These are phyloP conservation scores for Lolium perenne DNA, from an alignment of 176 grass and related monocot species.

Conservation along the genomic window DNA sequence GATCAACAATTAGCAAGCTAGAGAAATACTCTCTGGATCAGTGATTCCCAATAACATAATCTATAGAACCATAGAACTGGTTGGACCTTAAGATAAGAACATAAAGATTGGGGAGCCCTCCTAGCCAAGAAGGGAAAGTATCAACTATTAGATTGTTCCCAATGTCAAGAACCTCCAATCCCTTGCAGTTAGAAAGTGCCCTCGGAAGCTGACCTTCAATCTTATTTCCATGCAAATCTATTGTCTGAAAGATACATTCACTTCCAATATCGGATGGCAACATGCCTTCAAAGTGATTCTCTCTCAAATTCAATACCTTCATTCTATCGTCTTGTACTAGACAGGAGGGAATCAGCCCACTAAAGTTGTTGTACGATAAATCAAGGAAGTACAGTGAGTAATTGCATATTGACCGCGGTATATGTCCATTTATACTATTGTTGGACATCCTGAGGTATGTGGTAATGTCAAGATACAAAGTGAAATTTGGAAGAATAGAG, in stretches of 20 bases:
- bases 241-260: neutral
- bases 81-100: constrained; percentile 38
- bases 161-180: constrained; percentile 27
- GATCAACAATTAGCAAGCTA: too few species aligned
- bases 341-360: too few species aligned
- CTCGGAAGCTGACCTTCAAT: neutral
- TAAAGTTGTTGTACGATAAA: too few species aligned
- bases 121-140: constrained; percentile 37
- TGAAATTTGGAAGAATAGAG: too few species aligned
- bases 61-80: constrained; percentile 9
- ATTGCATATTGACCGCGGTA: neutral
- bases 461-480: too few species aligned
- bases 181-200: neutral
- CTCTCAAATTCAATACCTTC: neutral
- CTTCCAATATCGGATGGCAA: neutral
- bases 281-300: neutral
- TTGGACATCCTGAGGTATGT: neutral
- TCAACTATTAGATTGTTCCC: neutral
- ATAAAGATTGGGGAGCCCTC: neutral
- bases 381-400: neutral
- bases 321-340: too few species aligned
- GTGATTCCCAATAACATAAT: neutral
- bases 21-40: neutral
- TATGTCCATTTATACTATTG: neutral
- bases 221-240: constrained; percentile 36